Evolutionary conservation across 2,329 filamentous ascomycete genomes (phyloP), one percentile per base, ranked within the genome.

Genomic region (Colletotrichum simmondsii): DNA sequence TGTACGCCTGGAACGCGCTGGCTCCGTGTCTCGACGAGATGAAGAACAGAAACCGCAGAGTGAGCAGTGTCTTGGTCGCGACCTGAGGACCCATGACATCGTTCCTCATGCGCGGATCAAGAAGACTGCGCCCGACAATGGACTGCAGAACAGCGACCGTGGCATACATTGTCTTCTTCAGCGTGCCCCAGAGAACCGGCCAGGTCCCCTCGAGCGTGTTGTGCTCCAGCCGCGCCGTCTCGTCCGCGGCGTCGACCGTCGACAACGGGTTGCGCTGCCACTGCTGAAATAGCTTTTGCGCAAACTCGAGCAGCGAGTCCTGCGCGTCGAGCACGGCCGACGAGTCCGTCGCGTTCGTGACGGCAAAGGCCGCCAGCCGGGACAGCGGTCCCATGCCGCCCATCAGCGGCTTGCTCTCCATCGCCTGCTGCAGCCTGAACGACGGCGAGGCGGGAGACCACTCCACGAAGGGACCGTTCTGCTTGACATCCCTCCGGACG

Each of bases 231-330:
- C 87, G 89, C 10, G 87, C 82, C 3, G 82, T 79, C 77, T 97
- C 93, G 66, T 94, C 90, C 0, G 91, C 88, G 12, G 87, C 81
- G 75, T 97, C 94, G 52, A 97, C 85, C 61, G 90, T 88, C 1
- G 93, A 95, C 52, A 98, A 85, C 67, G 92, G 92, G 79, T 90
- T 94, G 73, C 90, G 89, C 42, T 90, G 88, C 95, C 95, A 98
- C 72, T 92, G 91, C 2, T 91, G 88, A 58, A 92, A 85, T 7
- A 97, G 81, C 4, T 87, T 91, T 30, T 88, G 86, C 0, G 91
- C 89, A 77, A 97, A 95, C 6, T 86, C 87, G 10, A 92, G 83
- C 14, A 97, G 83, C 42, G 91, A 88, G 71, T 94, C 92, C 52
- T 89, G 86, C 2, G 81, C 83, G 14, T 81, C 79, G 72, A 92